Percentiles rank a stretch among this genome's conserved stretches.
phyloP scores from a whole-genome alignment of 2,329 filamentous ascomycete species.

The Verticillium dahliae region DNA sequence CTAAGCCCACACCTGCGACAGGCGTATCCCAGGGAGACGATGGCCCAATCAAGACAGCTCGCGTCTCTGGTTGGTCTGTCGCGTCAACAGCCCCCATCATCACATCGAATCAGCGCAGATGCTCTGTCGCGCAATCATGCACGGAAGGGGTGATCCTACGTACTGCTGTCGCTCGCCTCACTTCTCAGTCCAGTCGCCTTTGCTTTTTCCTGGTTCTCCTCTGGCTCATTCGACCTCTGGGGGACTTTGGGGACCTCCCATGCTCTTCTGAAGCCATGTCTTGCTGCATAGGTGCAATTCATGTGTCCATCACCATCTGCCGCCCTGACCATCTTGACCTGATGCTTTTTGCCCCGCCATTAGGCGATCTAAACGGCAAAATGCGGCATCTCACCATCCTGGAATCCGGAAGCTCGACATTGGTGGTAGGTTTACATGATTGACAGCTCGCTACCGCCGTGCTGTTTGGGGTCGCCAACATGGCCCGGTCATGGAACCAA shows the following conservation, averaged over 20 bases:
- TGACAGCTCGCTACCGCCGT: neutral
- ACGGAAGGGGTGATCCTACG: neutral
- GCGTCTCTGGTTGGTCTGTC: neutral
- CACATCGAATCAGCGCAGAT: neutral
- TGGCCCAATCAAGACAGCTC: neutral
- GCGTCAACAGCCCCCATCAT: neutral
- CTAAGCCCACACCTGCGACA: neutral
- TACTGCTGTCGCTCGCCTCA: neutral
- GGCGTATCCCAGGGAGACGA: neutral
- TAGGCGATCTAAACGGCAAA: neutral
- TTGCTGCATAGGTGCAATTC: neutral
- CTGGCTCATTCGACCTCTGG: neutral
- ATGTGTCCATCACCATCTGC: neutral
- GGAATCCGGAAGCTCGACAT: neutral
- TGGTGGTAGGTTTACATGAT: too few species aligned
- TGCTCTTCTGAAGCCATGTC: neutral
- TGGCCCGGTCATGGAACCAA: neutral
- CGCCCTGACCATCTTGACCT: neutral
- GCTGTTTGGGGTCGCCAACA: neutral
- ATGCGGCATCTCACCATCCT: neutral
- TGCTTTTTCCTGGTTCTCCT: neutral
- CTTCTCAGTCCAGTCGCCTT: neutral
- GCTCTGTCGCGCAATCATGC: neutral
- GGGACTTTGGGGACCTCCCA: neutral
- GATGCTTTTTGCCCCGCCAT: neutral